A percentile compares a stretch with the other conserved stretches of the same genome.
These are phyloP conservation scores for Psilocybe subaeruginosa DNA, from an alignment of 768 basidiomycete species.

Conservation along the genomic window DNA sequence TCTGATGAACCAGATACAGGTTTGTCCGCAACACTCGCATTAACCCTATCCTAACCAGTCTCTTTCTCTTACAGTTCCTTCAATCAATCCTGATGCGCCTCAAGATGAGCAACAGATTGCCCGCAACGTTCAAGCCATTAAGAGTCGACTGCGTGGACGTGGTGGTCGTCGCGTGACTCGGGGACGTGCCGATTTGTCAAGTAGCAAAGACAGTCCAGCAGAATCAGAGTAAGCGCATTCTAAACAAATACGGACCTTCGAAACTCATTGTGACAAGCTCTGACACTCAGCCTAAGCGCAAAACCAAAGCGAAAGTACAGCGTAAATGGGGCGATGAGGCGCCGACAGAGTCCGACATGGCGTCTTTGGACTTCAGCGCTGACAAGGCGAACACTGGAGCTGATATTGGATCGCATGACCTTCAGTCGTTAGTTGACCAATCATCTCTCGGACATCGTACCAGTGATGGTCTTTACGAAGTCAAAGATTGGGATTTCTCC, in stretches of 20 bases:
- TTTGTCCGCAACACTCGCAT: slow-evolving; percentile 23
- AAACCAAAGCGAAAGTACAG: slow-evolving; percentile 68
- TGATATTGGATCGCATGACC: slow-evolving; percentile 43
- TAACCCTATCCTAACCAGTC: slow-evolving; percentile 38
- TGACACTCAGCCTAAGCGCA: slow-evolving; percentile 63
- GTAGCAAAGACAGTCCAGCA: slow-evolving; percentile 62
- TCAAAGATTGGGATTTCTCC: slow-evolving; percentile 81
- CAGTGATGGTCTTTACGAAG: slow-evolving; percentile 67
- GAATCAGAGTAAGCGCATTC: slow-evolving; percentile 68
- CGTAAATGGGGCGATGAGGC: slow-evolving; percentile 92
- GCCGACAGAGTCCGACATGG: slow-evolving; percentile 88
- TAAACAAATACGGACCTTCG: neutral
- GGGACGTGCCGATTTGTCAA: slow-evolving; percentile 45
- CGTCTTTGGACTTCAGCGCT: slow-evolving; percentile 84
- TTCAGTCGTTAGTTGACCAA: slow-evolving; percentile 67
- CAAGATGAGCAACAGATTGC: slow-evolving; percentile 91
- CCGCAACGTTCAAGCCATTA: slow-evolving; percentile 88
- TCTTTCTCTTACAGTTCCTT: slow-evolving; percentile 37
- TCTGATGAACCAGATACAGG: slow-evolving; percentile 67
- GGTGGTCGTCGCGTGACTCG: slow-evolving; percentile 63
- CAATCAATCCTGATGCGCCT: slow-evolving; percentile 43
- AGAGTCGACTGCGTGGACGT: slow-evolving; percentile 78
- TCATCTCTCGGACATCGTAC: slow-evolving; percentile 78
- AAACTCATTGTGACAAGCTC: slow-evolving; percentile 44
- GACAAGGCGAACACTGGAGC: slow-evolving; percentile 49